Base-by-base conservation (phyloP, 768 basidiomycete species). In the Auriscalpium orientale region DNA sequence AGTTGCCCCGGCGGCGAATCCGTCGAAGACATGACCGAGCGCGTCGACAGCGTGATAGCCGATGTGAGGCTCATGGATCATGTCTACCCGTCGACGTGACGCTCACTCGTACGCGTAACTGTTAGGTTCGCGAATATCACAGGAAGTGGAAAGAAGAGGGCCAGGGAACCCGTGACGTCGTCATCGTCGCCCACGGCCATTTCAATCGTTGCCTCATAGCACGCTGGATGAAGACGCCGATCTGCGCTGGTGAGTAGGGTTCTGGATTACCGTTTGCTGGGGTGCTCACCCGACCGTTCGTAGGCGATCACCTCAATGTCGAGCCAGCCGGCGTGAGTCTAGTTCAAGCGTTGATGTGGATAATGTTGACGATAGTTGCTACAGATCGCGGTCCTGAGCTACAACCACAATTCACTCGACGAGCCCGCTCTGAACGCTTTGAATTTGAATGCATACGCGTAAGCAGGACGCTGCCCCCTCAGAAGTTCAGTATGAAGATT, bases 1-100 rank as follows among this genome's bases (percentile, higher is more conserved):
- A 91, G 90, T 2, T 95, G 93, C 63, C 91, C 92, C 12, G 86
- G 84, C 16, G 95, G 95, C 22, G 95, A 98, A 73, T 86, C 83
- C 34, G 83, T 80, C 5, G 76, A 85, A 62, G 81, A 92, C 46
- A 92, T 98, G 88, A 71, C 81, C 56, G 68, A 71, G 49, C 82
- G 95, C 22, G 89, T 93, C 11, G 95, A 98, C 64, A 64, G 62
- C 51, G 79, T 93, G 35, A 87, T 95, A 55, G 71, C 70, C 46
- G 83, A 87, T 74, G 90, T 89, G 18, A 53, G 70, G 61, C 60
- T 16, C 8, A 28, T 21, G 11, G 15, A 10, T 28, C 12, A 18
- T 12, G 18, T 50, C 28, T 21, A 22, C 28, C 21, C 37, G 43
- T 15, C 20, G n/a, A 44, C 8, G 44, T 38, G 15, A 7, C 40